Evolutionary conservation across 1,139 yeast genomes (phyloP), one percentile per base, ranked within the genome.

Genomic region (Candida tropicalis): DNA sequence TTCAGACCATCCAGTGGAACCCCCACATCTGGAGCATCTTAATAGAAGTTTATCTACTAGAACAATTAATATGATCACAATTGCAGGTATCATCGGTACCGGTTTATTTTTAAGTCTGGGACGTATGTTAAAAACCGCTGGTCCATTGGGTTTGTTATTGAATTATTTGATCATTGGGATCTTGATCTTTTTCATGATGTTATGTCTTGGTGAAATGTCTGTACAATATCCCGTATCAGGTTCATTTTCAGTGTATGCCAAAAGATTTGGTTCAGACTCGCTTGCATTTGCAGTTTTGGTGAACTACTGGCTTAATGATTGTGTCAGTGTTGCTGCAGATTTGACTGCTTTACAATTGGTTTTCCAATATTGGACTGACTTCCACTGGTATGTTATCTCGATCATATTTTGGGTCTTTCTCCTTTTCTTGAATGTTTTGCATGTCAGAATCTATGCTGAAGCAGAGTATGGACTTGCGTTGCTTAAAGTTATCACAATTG

Each of bases 51-150:
- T 79, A 48, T 60, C 71, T n/a, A 71, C 78, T 1, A 64, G 85
- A 38, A 81, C 78, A 47, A 68, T 81, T 41, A 77, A 76, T 48
- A 78, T 81, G 86, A 79, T 82, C 59, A 77, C 86, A 31, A 68
- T 82, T 44, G 87, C 84, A 2, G 87, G 87, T 8, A 77, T 79
- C 44, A 80, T 82, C 41, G 88, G 89, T 12, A 80, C 89, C 3
- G 93, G 93, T 44, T 64, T 85, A 41, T 74, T 81, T 48, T 66
- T 84, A 40, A 85, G 87, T 26, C 75, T 87, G 0, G 85, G 87
- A 4, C 75, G 73, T 41, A 76, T 87, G 4, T 64, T 84, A 40
- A 70, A 77, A 20, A 61, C 59, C 15, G 87, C 87, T 46, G 90
- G 90, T 13, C 89, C 90, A 3, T 76, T 79, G 5, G 76, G 85